phyloP scores from a whole-genome alignment of 805 yeast species.

The Nakazawaea populi region DNA sequence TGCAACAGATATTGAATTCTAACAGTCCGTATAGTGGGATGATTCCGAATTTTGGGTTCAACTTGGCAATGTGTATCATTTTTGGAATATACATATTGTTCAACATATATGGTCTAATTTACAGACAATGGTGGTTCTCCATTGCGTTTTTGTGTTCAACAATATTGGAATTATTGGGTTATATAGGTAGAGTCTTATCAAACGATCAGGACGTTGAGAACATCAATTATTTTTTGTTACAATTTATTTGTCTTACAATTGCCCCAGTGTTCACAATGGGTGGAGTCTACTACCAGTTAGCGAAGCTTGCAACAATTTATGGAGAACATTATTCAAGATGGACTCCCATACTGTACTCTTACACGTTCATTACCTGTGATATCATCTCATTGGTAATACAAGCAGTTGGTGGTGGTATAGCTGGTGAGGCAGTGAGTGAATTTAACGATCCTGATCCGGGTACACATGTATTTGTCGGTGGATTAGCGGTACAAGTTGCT shows the following conservation, averaged over 20 bases:
- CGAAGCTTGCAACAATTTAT: slow-evolving; percentile 57
- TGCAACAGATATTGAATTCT: neutral
- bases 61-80: slow-evolving; percentile 47
- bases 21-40: slow-evolving; percentile 22
- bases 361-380: slow-evolving; percentile 63
- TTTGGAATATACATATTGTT: slow-evolving; percentile 40
- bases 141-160: slow-evolving; percentile 49
- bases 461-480: slow-evolving; percentile 69
- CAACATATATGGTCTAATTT: slow-evolving; percentile 40
- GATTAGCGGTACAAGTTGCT: slow-evolving; percentile 70
- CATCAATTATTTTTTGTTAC: slow-evolving; percentile 46
- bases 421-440: slow-evolving; percentile 38
- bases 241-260: slow-evolving; percentile 62
- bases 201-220: slow-evolving; percentile 25
- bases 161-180: slow-evolving; percentile 65
- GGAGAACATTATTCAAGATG: slow-evolving; percentile 47
- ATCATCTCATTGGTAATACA: slow-evolving; percentile 58
- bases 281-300: slow-evolving; percentile 69
- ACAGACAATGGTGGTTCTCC: slow-evolving; percentile 62
- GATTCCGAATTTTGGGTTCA: slow-evolving; percentile 51
- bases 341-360: slow-evolving; percentile 55
- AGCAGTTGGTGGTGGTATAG: slow-evolving; percentile 73
- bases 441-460: slow-evolving; percentile 35
- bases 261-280: slow-evolving; percentile 86
- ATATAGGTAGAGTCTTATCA: slow-evolving; percentile 51